Evolutionary conservation across 2,329 filamentous ascomycete species (phyloP), one percentile per base, ranked within the genome.

Genomic region (Lecanicillium sp.): DNA sequence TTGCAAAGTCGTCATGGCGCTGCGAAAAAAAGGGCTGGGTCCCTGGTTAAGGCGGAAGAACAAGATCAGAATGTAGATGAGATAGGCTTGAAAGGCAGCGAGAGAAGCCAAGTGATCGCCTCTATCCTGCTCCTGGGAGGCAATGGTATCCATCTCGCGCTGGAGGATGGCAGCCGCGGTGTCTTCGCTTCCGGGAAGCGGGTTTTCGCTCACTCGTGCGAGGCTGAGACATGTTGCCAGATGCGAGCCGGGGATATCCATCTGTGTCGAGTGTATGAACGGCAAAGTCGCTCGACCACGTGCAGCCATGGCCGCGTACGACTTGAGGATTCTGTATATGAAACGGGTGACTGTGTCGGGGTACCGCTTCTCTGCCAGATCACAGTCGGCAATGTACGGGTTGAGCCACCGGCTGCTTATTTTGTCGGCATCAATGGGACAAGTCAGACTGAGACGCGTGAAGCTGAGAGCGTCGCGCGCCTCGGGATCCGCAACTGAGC

Each of bases 21-120:
- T 63, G 11, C 70, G 67, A 5, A 70, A 58, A 27, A 69, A 64
- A 0, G 63, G 52, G 10, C 53, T 48, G 0, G 55, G 40, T n/a
- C 54, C 52, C 9, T 57, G 54, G 0, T 53, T 53, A 1, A 65
- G 52, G 1, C 58, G 57, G 45, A 75, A 77, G 54, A 74, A 77
- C 3, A 74, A 41, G 2, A 72, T 62, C 56, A 79, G 67, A 2
- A 67, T 58, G 51, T 78, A 77, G n/a, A 78, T 65, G 3, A 80
- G 59, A 55, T 76, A 77, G 0, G 75, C 71, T 52, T 80, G 77
- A 32, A 78, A 76, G 1, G 68, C 61, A 0, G 67, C 65, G 0
- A 79, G 65, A 4, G 35, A n/a, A n/a, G 46, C 12, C 15, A 38
- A 9, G 11, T 36, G n/a, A 15, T 44, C 39, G 20, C 19, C 27